Evolutionary conservation across 2,329 filamentous ascomycete species (phyloP), one percentile per base, ranked within the genome.

Genomic region (Hirsutella minnesotensis): DNA sequence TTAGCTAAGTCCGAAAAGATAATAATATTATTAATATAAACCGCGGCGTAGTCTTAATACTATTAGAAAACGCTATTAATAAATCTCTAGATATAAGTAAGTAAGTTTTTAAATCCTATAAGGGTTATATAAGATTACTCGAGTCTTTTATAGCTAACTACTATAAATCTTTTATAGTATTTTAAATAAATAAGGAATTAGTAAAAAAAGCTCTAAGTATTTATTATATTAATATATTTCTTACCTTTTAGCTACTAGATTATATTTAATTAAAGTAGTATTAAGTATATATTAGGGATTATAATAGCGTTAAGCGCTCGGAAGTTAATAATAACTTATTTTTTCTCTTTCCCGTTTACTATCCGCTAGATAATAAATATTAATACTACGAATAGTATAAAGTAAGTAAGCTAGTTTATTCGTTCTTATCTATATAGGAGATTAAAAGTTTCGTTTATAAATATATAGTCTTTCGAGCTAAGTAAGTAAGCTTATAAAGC

Each of bases 371-470:
- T 16, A 15, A 33, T 33, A 33, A 33, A 33, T 7, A 33, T 16
- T 9, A 33, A 13, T 9, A 9, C 15, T 9, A 33, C 15, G 15
- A 33, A 33, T 8, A 16, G 31, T 9, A 75, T 46, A 68, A 73
- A 36, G 69, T 69, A 47, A 66, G 64, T 2, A 33, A n/a, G 7
- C n/a, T 33, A 33, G 7, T 16, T 33, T 9, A 33, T 9, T 5
- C n/a, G 5, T 33, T n/a, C 15, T 33, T 33, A 33, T 7, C 5
- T 33, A 33, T 33, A 33, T 8, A 33, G 31, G 7, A 8, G 7
- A 33, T 33, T 33, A 33, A 9, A 33, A 15, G n/a, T 33, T 16
- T 33, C 15, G 15, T 33, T 33, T 8, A 33, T 33, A 33, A 33
- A 15, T 15, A 5, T 16, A 5, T 33, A 33, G 15, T 33, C n/a